Evolutionary conservation across 2,329 filamentous ascomycete species (phyloP), one percentile per base, ranked within the genome.

Genomic region (Penicillium sp.): DNA sequence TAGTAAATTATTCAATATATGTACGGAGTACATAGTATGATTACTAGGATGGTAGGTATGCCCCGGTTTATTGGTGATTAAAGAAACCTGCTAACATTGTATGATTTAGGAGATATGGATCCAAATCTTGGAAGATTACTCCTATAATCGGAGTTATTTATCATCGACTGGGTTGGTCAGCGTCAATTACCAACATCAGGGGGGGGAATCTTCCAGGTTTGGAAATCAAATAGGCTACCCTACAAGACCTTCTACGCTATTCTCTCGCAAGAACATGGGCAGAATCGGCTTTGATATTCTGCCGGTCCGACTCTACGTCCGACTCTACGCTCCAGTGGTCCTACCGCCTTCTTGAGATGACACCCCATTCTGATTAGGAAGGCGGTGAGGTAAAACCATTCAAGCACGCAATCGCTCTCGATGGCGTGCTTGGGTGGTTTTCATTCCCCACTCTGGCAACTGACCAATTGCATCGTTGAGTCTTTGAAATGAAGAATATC

Each of bases 401-500:
- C 9, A 5, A 46, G 44, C 44, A 46, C 44, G 44, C 44, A 46
- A 46, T 46, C 44, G 44, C 9, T 2, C 6, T n/a, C 44, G 44
- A 46, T 46, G 44, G 44, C 44, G 44, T 46, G 44, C 44, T 46
- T 46, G 31, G 31, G 20, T n/a, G 13, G 31, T 34, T 46, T 46
- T 34, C 14, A 35, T 22, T 46, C 44, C 14, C 44, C 44, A 46
- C 44, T 34, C 18, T 35, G 31, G 8, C 9, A 6, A 46, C 5
- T 46, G 44, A n/a, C 44, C 44, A 46, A 46, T 46, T 60, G 69
- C 65, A 69, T 61, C 67, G 66, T 66, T 46, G 38, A 43, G 4
- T 31, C n/a, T 9, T 50, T 11, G n/a, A 40, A 50, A 40, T 31
- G 47, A 50, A 50, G 47, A 50, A 55, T 54, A 61, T 55, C 59